Conservation (phyloP, 169 alveolate species). For the Plasmodium malariae region DNA sequence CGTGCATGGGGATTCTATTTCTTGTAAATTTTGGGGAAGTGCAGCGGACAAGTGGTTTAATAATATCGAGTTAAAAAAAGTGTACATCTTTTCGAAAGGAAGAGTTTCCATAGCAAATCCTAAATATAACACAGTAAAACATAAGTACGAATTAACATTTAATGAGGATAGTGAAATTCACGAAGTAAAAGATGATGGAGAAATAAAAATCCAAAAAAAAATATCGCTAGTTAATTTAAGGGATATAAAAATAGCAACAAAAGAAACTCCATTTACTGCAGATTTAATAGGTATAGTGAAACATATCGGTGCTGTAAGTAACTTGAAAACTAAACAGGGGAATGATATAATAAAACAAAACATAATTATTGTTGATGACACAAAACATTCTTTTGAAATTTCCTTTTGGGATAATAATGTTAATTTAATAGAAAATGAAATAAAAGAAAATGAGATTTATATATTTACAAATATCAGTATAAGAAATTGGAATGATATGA, state of each 20-base stretch:
- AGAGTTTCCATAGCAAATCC: constrained; percentile 82
- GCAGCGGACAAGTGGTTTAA: constrained; percentile 85
- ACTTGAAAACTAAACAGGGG: constrained; percentile 78
- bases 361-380: constrained; percentile 81
- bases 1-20: constrained; percentile 84
- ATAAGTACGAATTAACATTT: constrained; percentile 83
- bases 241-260: constrained; percentile 82
- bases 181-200: constrained; percentile 83
- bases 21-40: constrained; percentile 85
- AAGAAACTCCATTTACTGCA: constrained; percentile 79
- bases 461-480: constrained; percentile 78
- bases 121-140: constrained; percentile 81
- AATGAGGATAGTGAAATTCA: constrained; percentile 81
- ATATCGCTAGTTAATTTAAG: constrained; percentile 76
- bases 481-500: constrained; percentile 85
- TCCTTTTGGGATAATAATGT: constrained; percentile 82
- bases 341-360: constrained; percentile 77
- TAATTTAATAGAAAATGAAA: constrained; percentile 26
- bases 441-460: constrained; percentile 74
- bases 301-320: constrained; percentile 63
- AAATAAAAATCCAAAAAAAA: constrained; percentile 79
- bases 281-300: constrained; percentile 83
- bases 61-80: constrained; percentile 79
- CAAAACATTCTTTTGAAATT: constrained; percentile 83
- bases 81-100: constrained; percentile 83